Evolutionary conservation across 1,284 basidiomycete species (phyloP), one percentile per base, ranked within the genome.

Genomic region (Ceratobasidium sp.): DNA sequence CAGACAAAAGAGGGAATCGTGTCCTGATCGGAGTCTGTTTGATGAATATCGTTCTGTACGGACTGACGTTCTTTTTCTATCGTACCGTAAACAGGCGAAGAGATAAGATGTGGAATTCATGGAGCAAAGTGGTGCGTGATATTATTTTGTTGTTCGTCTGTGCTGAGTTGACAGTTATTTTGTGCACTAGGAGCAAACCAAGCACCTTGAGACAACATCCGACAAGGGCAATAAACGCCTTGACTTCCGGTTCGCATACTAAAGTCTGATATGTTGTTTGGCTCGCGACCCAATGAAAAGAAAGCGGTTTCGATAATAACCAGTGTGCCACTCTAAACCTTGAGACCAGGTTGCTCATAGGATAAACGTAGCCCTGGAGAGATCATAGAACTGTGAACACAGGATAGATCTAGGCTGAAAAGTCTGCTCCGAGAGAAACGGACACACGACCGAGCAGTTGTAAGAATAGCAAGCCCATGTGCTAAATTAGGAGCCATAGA

Each of bases 1-100:
- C n/a, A 73, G 66, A 73, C 32, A 62, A 47, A 52, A 50, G 66
- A 28, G 73, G 73, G 1, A 73, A 73, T 30, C 28, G 66, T 14
- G 52, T 30, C n/a, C 28, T 73, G 11, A 73, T 73, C 43, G 73
- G 38, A 18, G 70, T 73, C 21, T 67, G 63, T 41, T 58, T 41
- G 49, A 70, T 69, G 73, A 69, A 69, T 41, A 67, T 70, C 14
- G 57, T 54, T 6, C 41, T 73, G 2, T 73, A 55, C 66, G 47
- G 44, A 13, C 21, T 73, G 21, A 44, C 57, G 16, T 55, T n/a
- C 13, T 21, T 69, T 14, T 73, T 55, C 30, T 73, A 73, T 43
- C 46, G 46, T 1, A 59, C 44, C 16, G 54, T 61, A 1, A 73
- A 62, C 26, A 58, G 38, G 30, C 47, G 54, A 46, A 67, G 66